A percentile compares a stretch with the other conserved stretches of the same genome.
Conservation (phyloP, 1,284 basidiomycete species). For the Athelia sp. region DNA sequence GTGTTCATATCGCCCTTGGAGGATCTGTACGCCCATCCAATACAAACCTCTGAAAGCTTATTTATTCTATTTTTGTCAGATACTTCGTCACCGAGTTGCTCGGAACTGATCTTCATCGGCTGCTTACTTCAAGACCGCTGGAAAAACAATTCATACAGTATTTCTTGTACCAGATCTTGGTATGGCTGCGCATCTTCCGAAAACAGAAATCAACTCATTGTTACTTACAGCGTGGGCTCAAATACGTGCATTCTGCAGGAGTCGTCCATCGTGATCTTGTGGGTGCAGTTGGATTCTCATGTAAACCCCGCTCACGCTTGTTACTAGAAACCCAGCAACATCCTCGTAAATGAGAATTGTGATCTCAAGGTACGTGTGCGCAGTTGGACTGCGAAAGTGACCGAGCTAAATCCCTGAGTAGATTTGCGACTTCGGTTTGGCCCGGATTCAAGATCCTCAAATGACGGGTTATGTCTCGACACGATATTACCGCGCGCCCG, state of each 20-base stretch:
- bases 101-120: conserved; percentile 95
- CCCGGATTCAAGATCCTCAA: conserved; percentile 95
- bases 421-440: conserved; percentile 99
- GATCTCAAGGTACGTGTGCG: conserved; percentile 73
- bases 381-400: not conserved
- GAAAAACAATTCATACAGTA: conserved; percentile 99
- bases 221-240: conserved; percentile 77
- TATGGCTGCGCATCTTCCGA: conserved; percentile 21
- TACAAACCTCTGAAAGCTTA: conserved; percentile 1
- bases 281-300: conserved; percentile 21
- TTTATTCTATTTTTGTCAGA: conserved; percentile 31
- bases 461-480: conserved; percentile 99
- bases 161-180: conserved; percentile 98
- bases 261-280: conserved; percentile 97
- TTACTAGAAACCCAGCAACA: conserved; percentile 93
- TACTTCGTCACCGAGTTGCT: conserved; percentile 99
- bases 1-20: conserved; percentile 99
- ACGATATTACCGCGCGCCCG: conserved; percentile 96
- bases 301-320: conserved; percentile 3
- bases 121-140: conserved; percentile 92
- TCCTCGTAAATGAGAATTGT: conserved; percentile 99
- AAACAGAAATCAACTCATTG: conserved; percentile 7
- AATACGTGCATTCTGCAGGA: conserved; percentile 99
- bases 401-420: conserved; percentile 21
- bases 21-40: conserved; percentile 67